Percentiles rank a stretch among this genome's conserved stretches.
phyloP scores from a whole-genome alignment of 2,329 filamentous ascomycete genomes.

The Teratosphaeria nubilosa region DNA sequence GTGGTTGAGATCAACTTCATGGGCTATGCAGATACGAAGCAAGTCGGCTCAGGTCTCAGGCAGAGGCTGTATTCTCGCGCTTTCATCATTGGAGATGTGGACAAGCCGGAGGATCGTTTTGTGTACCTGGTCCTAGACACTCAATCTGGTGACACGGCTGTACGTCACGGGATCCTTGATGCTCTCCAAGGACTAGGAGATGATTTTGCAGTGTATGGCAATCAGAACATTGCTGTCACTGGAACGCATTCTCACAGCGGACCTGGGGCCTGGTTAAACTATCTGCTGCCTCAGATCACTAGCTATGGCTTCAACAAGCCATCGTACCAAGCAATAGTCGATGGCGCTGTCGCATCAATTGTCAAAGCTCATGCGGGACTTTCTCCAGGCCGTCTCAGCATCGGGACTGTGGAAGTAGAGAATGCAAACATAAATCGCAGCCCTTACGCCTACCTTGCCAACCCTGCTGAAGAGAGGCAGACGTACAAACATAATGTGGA shows the following conservation, averaged over 20 bases:
- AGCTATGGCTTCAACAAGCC: slow-evolving; percentile 77
- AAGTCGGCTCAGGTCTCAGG: slow-evolving; percentile 72
- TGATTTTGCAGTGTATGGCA: slow-evolving; percentile 64
- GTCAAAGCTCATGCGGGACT: slow-evolving; percentile 66
- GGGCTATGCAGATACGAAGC: slow-evolving; percentile 79
- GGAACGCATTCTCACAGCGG: slow-evolving; percentile 91
- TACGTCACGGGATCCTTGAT: slow-evolving; percentile 77
- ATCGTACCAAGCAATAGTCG: slow-evolving; percentile 80
- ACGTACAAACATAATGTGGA: slow-evolving; percentile 59
- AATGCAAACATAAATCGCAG: slow-evolving; percentile 85
- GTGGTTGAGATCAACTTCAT: slow-evolving; percentile 87
- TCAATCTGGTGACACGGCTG: slow-evolving; percentile 77
- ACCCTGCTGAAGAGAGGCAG: slow-evolving; percentile 64
- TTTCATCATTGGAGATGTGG: slow-evolving; percentile 69
- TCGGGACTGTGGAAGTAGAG: slow-evolving; percentile 58
- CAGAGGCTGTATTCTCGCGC: slow-evolving; percentile 82
- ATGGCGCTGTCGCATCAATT: slow-evolving; percentile 74
- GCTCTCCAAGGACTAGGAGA: slow-evolving; percentile 58
- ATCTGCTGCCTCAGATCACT: slow-evolving; percentile 83
- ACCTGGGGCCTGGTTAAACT: slow-evolving; percentile 89
- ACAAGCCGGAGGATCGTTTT: slow-evolving; percentile 59
- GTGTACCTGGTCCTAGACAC: slow-evolving; percentile 83
- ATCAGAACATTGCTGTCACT: slow-evolving; percentile 77
- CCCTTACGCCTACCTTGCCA: slow-evolving; percentile 76
- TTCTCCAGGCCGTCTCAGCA: slow-evolving; percentile 57